Conservation (phyloP, 2,329 filamentous ascomycete genomes). For the Venturia carpophila region DNA sequence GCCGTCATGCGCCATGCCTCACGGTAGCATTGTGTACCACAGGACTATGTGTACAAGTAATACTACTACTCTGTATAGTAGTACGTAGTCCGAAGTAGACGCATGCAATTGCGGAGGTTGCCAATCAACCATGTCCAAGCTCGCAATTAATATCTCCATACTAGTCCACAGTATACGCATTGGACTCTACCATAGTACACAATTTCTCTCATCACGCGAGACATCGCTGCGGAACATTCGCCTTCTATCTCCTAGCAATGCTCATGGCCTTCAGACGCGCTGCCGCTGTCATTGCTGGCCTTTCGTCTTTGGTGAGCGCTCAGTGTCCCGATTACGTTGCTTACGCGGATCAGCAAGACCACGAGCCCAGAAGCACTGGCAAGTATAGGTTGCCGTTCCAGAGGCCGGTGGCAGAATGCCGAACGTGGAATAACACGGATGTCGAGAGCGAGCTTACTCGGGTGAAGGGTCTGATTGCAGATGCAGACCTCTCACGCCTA, state of each 20-base stretch:
- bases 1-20: background rate
- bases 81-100: too few relatives aligned
- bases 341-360: slow-evolving; percentile 20
- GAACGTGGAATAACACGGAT: slow-evolving; percentile 39
- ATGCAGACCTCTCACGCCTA: slow-evolving; percentile 57
- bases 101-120: slow-evolving; percentile 7
- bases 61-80: too few relatives aligned
- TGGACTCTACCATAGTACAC: too few relatives aligned
- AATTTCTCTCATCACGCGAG: too few relatives aligned
- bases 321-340: slow-evolving; percentile 17
- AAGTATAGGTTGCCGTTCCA: slow-evolving; percentile 40
- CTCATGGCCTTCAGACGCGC: background rate
- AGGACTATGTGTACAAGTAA: too few relatives aligned
- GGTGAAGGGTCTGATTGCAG: slow-evolving; percentile 34
- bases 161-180: too few relatives aligned
- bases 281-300: background rate
- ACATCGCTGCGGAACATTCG: background rate
- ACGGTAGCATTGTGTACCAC: too few relatives aligned
- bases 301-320: background rate
- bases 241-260: background rate
- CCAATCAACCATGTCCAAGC: background rate
- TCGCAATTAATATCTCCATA: slow-evolving; percentile 4
- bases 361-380: slow-evolving; percentile 39
- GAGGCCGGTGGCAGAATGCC: slow-evolving; percentile 37
- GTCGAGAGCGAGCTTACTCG: slow-evolving; percentile 35